Percentiles rank a stretch among this genome's conserved stretches.
phyloP scores from a whole-genome alignment of 139 green algal genomes.

The Ettlia oleoabundans region DNA sequence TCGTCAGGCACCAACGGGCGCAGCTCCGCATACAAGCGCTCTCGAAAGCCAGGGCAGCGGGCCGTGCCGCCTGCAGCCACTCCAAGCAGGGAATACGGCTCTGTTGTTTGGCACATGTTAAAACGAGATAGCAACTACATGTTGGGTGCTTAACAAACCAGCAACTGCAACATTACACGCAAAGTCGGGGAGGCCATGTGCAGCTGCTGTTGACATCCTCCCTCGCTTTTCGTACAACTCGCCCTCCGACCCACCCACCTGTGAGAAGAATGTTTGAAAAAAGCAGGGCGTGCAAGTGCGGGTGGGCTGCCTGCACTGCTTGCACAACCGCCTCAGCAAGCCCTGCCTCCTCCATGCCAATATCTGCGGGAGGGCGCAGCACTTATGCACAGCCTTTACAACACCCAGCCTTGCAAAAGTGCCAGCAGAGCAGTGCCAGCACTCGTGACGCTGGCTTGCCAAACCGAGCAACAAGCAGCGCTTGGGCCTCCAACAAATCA shows the following conservation, averaged over 20 bases:
- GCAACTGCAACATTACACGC: background rate
- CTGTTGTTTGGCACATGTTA: too few species aligned
- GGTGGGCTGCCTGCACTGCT: conserved; percentile 54
- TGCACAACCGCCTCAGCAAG: conserved; percentile 63
- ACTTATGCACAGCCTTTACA: background rate
- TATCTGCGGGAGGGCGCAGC: conserved; percentile 46
- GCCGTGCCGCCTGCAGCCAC: conserved; percentile 41
- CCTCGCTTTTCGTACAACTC: too few species aligned
- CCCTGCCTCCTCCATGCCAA: conserved; percentile 64
- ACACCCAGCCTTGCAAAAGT: background rate
- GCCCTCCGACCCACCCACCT: conserved; percentile 36
- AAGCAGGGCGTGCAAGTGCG: conserved; percentile 76
- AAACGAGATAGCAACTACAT: too few species aligned
- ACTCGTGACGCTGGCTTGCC: too few species aligned
- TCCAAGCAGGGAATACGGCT: background rate
- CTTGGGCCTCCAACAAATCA: too few species aligned
- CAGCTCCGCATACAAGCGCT: conserved; percentile 66
- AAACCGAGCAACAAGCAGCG: too few species aligned
- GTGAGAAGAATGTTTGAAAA: conserved; percentile 82
- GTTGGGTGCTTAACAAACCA: too few species aligned
- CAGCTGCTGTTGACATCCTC: too few species aligned
- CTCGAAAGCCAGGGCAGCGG: conserved; percentile 70
- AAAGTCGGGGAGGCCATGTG: background rate
- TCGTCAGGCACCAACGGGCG: conserved; percentile 74
- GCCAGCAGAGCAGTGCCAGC: too few species aligned